These are phyloP conservation scores for Aaosphaeria pasadenensis DNA, from an alignment of 2,329 filamentous ascomycete species.

Conservation along the genomic window DNA sequence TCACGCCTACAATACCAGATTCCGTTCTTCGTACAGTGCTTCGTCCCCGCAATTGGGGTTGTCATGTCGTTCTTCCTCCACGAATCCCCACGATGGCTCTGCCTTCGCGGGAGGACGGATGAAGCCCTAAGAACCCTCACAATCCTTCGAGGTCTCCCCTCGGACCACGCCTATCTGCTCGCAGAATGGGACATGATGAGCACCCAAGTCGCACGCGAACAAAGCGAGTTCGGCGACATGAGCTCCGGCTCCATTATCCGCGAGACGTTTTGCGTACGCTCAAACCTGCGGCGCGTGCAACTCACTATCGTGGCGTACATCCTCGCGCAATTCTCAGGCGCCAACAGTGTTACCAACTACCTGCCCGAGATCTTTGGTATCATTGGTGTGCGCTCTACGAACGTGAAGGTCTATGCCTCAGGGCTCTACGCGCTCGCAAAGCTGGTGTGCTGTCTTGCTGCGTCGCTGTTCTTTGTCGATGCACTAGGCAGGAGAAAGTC, in stretches of 20 bases:
- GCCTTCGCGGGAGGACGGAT: conserved; percentile 20
- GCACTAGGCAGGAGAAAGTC: conserved; percentile 32
- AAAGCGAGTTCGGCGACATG: neutral
- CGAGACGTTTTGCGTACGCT: conserved; percentile 8
- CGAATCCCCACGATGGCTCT: conserved; percentile 36
- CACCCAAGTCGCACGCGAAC: conserved; percentile 3
- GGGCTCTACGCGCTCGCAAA: conserved; percentile 45
- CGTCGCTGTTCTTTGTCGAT: conserved; percentile 45
- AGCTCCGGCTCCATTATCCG: neutral
- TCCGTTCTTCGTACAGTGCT: conserved; percentile 23
- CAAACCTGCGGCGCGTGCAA: conserved; percentile 8
- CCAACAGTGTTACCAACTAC: conserved; percentile 44
- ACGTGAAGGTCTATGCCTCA: conserved; percentile 36
- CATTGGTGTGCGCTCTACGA: conserved; percentile 29
- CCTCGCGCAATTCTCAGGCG: conserved; percentile 43
- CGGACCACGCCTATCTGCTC: neutral
- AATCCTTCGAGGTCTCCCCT: conserved; percentile 19
- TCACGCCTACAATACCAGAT: conserved; percentile 32
- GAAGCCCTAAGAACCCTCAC: conserved; percentile 22
- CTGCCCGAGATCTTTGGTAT: conserved; percentile 42
- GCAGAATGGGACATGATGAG: neutral
- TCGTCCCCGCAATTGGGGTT: conserved; percentile 26
- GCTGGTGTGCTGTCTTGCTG: conserved; percentile 40
- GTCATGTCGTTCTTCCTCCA: conserved; percentile 25
- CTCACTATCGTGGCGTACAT: conserved; percentile 7